Base-by-base conservation (phyloP, 495 filamentous ascomycete species). In the Lasiosphaeriaceae sp. region DNA sequence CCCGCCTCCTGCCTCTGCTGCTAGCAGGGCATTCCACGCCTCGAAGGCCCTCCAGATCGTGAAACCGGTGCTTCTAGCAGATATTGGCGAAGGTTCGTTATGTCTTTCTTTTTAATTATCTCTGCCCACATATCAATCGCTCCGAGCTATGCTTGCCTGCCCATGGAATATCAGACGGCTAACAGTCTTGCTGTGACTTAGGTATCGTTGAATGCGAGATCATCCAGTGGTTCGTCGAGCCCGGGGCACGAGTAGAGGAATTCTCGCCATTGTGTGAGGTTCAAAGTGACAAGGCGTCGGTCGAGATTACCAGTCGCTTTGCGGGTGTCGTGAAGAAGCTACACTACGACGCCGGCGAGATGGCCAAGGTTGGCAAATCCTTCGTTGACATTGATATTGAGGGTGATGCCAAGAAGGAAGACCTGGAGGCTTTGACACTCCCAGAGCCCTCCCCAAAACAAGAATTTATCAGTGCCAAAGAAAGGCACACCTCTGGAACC, bases 181-280 rank as follows among this genome's bases (percentile, higher is more conserved):
- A 47, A 59, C 35, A 20, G 1, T 44, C 39, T 3, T 24, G 17
- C 31, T 46, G 2, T 24, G 17, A 22, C 19, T 11, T 56, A 96
- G 92, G 94, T 48, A 98, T 97, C 66, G 90, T 91, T 61, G 94
- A 98, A 74, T 95, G 94, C 71, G 93, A 97, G 71, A 90, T 99
- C 66, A 97, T 97, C 63, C 95, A 97, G 77, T 99, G 95, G 95
- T 99, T 97, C 71, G 94, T 97, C 58, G 88, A 96, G 71, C 92
- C 96, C 50, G 92, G 89, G 50, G 95, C 95, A 22, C 85, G 90
- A 52, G 91, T 99, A 62, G 92, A 97, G 77, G 91, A 99, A 74
- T 99, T 96, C 83, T 93, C 95, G 67, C 93, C 90, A 54, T 75
- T 99, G 37, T 99, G 95, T 71, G 94, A 99, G 74, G 95, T 97